phyloP scores from a whole-genome alignment of 305 asterid genomes.

The Fraxinus platypoda region DNA sequence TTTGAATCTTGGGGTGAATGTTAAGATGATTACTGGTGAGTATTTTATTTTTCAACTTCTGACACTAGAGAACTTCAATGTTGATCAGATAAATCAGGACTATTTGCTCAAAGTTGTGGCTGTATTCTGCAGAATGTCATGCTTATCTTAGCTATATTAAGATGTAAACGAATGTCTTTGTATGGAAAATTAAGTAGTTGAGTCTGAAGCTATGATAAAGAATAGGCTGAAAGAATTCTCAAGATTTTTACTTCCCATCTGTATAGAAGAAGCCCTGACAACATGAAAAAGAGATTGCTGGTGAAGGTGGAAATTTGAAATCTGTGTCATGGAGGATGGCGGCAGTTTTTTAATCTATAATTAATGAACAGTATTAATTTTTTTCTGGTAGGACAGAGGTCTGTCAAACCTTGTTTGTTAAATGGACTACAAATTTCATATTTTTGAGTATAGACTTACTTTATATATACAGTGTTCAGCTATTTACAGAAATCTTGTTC shows the following conservation, averaged over 20 bases:
- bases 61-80: neutral
- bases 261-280: neutral
- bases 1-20: slow-evolving; percentile 72
- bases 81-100: neutral
- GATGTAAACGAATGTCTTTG: neutral
- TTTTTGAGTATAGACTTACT: neutral
- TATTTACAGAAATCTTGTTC: neutral
- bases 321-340: neutral
- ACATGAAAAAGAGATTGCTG: neutral
- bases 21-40: slow-evolving; percentile 85
- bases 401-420: neutral
- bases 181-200: neutral
- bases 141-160: neutral
- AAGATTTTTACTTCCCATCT: neutral
- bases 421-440: neutral
- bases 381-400: neutral
- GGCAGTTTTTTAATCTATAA: neutral
- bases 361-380: neutral
- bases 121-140: neutral
- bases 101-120: neutral
- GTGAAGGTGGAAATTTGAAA: neutral
- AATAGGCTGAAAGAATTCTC: neutral
- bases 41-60: neutral
- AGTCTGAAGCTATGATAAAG: neutral
- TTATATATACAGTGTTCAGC: neutral